These are phyloP conservation scores for Colletotrichum simmondsii DNA, from an alignment of 2,329 filamentous ascomycete species.

Conservation along the genomic window DNA sequence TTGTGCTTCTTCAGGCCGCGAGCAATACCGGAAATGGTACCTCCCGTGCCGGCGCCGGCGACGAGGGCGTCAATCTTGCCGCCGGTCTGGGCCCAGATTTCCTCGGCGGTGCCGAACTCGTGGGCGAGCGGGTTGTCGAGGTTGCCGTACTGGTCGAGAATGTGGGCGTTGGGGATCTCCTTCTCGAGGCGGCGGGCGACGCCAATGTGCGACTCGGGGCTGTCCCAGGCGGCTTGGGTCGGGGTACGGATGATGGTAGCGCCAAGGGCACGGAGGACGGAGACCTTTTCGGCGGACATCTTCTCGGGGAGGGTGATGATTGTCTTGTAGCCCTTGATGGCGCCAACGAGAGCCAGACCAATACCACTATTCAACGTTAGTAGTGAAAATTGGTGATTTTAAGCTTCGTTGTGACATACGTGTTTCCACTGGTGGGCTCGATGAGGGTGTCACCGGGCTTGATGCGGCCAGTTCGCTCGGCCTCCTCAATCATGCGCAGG, in stretches of 20 bases:
- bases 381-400: constrained; percentile 38
- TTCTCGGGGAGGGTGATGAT: constrained; percentile 99
- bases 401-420: constrained; percentile 54
- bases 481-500: constrained; percentile 96
- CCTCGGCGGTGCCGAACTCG: constrained; percentile 93
- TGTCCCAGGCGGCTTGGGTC: constrained; percentile 94
- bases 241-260: constrained; percentile 98
- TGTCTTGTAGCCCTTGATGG: constrained; percentile 97
- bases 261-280: constrained; percentile 90
- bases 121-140: constrained; percentile 92
- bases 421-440: constrained; percentile 98
- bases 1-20: constrained; percentile 90
- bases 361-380: constrained; percentile 70
- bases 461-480: constrained; percentile 90
- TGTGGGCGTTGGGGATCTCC: constrained; percentile 96
- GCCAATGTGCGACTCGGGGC: constrained; percentile 95
- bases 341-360: constrained; percentile 90
- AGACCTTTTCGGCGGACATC: constrained; percentile 98
- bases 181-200: constrained; percentile 91
- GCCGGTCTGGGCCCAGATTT: constrained; percentile 92
- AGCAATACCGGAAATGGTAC: constrained; percentile 92
- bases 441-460: constrained; percentile 98
- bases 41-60: constrained; percentile 93
- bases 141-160: constrained; percentile 96
- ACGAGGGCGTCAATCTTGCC: constrained; percentile 86